Evolutionary conservation across 1,139 yeast species (phyloP), one percentile per base, ranked within the genome.

Genomic region (Pichia sp.): DNA sequence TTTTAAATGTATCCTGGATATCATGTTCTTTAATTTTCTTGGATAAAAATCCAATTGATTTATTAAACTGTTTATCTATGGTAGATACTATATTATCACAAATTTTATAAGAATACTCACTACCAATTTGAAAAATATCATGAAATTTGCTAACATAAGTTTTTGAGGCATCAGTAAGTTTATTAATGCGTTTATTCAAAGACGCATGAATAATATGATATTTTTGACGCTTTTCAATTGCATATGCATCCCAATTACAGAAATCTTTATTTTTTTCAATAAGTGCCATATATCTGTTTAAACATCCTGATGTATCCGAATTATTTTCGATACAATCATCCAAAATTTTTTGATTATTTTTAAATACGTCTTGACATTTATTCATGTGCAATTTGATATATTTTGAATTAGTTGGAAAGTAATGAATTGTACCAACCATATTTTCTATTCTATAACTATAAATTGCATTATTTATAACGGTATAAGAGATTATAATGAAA

Each of bases 241-340:
- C 2, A 9, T 35, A 32, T 4, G 23, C 28, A 35, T 46, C 38
- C 49, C 49, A 46, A 20, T 35, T 30, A 35, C 49, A 46, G 16
- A 46, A 43, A 4, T 27, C 29, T 10, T 37, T 24, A 26, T 37
- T 26, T 8, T 43, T 30, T 9, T 36, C 24, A n/a, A 42, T 25
- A 6, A 24, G 16, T 24, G 10, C 9, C 24, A 28, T 4, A 24
- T 39, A 42, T 10, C 10, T 12, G 8, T 20, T 23, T 4, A 35
- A 20, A 27, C 47, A 44, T 4, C 8, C 25, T 2, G 32, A 11
- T 2, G 16, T 20, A 10, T 37, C 30, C 3, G 23, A 11, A 10
- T 16, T 10, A 10, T 26, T 4, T 4, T 32, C 41, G 20, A 26
- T 4, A 26, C 43, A 46, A 6, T 27, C 5, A 28, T 39, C 39